Conservation (phyloP, 352 stramenopile species). For the Phytophthora fragariaefolia region DNA sequence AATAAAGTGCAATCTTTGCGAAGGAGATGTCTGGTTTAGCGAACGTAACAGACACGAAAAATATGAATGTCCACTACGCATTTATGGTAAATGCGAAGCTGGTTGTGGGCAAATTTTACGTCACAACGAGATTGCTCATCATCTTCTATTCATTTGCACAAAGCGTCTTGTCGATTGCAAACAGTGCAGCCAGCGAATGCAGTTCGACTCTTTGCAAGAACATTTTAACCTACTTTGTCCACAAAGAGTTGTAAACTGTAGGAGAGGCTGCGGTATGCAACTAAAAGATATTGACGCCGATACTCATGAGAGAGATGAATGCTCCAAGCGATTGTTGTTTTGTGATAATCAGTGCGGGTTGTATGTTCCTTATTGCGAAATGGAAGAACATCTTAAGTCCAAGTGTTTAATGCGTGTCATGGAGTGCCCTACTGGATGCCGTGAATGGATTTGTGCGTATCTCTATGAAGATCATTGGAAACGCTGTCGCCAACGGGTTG, state of each 20-base stretch:
- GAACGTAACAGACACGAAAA: conserved; percentile 50
- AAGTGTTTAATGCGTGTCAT: conserved; percentile 69
- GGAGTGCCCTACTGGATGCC: conserved; percentile 63
- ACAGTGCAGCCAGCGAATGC: conserved; percentile 50
- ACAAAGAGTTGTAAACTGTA: conserved; percentile 58
- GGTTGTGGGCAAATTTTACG: conserved; percentile 52
- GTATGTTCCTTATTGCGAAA: conserved; percentile 34
- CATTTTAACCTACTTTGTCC: conserved; percentile 60
- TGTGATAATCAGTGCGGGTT: conserved; percentile 68
- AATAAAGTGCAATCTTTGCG: conserved; percentile 60
- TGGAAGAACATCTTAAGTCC: conserved; percentile 51
- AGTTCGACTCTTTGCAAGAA: conserved; percentile 40
- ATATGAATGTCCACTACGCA: conserved; percentile 61
- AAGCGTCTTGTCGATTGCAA: conserved; percentile 58
- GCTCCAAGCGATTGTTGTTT: conserved; percentile 46
- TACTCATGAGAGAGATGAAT: conserved; percentile 57
- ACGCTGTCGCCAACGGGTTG: conserved; percentile 69
- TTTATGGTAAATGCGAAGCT: conserved; percentile 54
- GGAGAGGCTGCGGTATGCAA: conserved; percentile 54
- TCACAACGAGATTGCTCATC: conserved; percentile 62
- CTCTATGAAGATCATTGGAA: conserved; percentile 64
- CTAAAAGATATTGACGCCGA: conserved; percentile 51
- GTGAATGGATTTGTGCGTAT: conserved; percentile 64
- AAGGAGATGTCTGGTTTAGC: conserved; percentile 48
- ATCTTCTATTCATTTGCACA: conserved; percentile 61